Conservation (phyloP, 2,329 filamentous ascomycete species). For the Domatiomyces catenatus region DNA sequence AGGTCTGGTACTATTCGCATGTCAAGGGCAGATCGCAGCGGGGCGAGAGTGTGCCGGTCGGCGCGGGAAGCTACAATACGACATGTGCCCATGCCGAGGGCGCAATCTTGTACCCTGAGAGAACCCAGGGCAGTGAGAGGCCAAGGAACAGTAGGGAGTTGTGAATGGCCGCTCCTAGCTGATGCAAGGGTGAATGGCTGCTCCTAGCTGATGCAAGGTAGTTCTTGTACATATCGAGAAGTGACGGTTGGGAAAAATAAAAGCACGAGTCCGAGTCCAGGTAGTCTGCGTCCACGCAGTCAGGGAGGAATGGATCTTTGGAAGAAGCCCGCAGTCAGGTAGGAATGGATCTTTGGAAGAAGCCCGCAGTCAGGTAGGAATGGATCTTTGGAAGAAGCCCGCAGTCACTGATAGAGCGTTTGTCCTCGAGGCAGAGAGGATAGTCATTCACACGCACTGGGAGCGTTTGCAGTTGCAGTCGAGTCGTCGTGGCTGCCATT, state of each 20-base stretch:
- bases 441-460: too few relatives aligned
- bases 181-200: background rate
- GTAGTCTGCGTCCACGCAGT: too few relatives aligned
- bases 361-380: too few relatives aligned
- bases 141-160: background rate
- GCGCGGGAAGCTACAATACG: conserved; percentile 10
- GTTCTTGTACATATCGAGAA: background rate
- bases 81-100: conserved; percentile 16
- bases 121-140: conserved; percentile 4
- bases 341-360: too few relatives aligned
- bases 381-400: too few relatives aligned
- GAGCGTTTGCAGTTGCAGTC: too few relatives aligned
- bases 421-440: too few relatives aligned
- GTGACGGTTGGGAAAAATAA: background rate
- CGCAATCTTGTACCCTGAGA: conserved; percentile 15
- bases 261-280: background rate
- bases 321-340: too few relatives aligned
- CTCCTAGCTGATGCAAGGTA: background rate
- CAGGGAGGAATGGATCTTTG: too few relatives aligned
- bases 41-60: conserved; percentile 28
- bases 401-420: too few relatives aligned
- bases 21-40: conserved; percentile 40
- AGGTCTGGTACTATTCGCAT: conserved; percentile 56
- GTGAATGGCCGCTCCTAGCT: background rate
- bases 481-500: too few relatives aligned